Evolutionary conservation across 2,329 filamentous ascomycete species (phyloP).

Genomic region (Colletotrichum camelliae): DNA sequence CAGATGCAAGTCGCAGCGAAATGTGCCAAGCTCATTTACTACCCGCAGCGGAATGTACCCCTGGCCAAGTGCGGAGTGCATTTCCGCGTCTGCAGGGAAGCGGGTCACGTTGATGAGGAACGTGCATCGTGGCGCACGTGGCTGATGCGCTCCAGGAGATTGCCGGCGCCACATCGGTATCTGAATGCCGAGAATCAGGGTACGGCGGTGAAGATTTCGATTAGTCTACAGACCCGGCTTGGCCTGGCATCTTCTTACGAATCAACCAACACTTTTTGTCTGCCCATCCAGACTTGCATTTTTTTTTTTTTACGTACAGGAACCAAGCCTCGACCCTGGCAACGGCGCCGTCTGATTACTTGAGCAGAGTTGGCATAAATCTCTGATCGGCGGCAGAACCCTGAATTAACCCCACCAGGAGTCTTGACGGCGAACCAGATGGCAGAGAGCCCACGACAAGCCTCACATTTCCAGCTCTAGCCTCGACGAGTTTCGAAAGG

Average conservation of each 20-base stretch:
- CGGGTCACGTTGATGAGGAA: neutral
- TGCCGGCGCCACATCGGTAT: neutral
- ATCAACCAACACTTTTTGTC: neutral
- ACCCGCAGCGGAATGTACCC: neutral
- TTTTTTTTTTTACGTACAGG: neutral
- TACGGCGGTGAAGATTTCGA: neutral
- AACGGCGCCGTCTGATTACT: neutral
- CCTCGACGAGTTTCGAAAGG: neutral
- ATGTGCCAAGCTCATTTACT: neutral
- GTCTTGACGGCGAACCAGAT: neutral
- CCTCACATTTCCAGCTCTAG: neutral
- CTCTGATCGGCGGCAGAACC: neutral
- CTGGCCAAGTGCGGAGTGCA: neutral
- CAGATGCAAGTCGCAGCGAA: neutral
- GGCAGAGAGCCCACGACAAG: neutral
- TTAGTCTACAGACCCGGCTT: neutral
- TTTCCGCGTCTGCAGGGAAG: neutral
- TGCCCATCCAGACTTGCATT: neutral
- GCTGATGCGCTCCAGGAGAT: neutral
- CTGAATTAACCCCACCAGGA: neutral
- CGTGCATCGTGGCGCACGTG: constrained; percentile 1
- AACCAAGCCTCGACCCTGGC: neutral
- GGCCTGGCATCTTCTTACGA: neutral
- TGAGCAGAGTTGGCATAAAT: neutral
- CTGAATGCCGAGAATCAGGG: neutral